Evolutionary conservation across 2,329 filamentous ascomycete genomes (phyloP).

Genomic region (Botrytis squamosa): DNA sequence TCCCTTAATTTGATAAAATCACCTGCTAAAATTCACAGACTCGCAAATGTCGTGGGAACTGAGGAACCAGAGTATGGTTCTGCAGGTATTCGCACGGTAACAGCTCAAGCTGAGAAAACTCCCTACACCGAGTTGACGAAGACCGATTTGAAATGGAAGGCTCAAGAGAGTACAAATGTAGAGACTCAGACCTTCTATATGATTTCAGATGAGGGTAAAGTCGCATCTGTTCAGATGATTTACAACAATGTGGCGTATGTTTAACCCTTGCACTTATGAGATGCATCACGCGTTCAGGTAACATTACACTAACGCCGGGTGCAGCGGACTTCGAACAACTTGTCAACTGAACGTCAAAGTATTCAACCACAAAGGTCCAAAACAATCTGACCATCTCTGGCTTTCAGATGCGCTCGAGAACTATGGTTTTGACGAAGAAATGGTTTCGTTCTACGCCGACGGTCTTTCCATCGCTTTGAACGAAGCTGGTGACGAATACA

Average conservation of each 20-base stretch:
- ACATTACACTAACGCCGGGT: constrained; percentile 16
- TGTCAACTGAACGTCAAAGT: constrained; percentile 94
- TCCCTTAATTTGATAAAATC: constrained; percentile 1
- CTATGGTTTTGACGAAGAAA: constrained; percentile 80
- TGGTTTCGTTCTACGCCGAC: constrained; percentile 80
- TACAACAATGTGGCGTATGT: constrained; percentile 94
- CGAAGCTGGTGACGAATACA: constrained; percentile 77
- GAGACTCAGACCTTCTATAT: constrained; percentile 97
- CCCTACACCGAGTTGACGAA: constrained; percentile 78
- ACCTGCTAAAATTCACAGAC: constrained; percentile 43
- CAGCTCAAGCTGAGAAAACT: constrained; percentile 72
- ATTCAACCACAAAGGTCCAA: constrained; percentile 67
- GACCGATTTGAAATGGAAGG: constrained; percentile 79
- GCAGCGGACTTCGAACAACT: constrained; percentile 83
- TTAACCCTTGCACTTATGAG: constrained; percentile 30
- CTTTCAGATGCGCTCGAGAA: constrained; percentile 76
- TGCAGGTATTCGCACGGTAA: constrained; percentile 80
- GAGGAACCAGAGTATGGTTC: constrained; percentile 96
- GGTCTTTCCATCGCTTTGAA: constrained; percentile 82
- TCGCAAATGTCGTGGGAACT: constrained; percentile 85
- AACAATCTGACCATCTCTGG: constrained; percentile 73
- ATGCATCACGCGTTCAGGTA: background rate
- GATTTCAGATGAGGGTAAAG: constrained; percentile 71
- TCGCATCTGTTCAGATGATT: constrained; percentile 85
- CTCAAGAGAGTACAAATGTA: constrained; percentile 79